phyloP scores from a whole-genome alignment of 495 filamentous ascomycete genomes.

The Melanomma pulvis-pyrius region DNA sequence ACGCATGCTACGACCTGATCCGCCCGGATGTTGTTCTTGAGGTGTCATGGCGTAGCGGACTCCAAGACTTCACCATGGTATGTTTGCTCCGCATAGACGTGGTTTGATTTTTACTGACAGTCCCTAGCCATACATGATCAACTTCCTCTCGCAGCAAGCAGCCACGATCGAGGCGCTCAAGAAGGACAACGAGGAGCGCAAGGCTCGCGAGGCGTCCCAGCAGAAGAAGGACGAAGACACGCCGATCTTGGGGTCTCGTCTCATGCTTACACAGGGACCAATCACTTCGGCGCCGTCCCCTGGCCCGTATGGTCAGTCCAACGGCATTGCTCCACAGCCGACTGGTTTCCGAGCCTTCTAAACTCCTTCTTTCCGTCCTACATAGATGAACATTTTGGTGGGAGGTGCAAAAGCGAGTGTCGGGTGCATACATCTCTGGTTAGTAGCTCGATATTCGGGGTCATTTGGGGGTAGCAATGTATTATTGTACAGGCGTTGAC shows the following conservation, averaged over 20 bases:
- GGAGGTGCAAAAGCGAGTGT: slow-evolving; percentile 11
- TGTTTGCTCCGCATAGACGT: slow-evolving; percentile 7
- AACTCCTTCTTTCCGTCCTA: slow-evolving; percentile 1
- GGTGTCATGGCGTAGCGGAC: slow-evolving; percentile 93
- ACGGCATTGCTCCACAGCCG: slow-evolving; percentile 48
- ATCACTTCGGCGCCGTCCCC: slow-evolving; percentile 57
- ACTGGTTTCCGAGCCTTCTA: slow-evolving; percentile 48
- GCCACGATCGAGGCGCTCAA: slow-evolving; percentile 80
- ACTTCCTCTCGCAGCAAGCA: slow-evolving; percentile 88
- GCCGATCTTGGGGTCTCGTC: slow-evolving; percentile 86
- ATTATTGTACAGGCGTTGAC: slow-evolving; percentile 12
- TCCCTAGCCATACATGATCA: slow-evolving; percentile 89
- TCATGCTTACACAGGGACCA: slow-evolving; percentile 97
- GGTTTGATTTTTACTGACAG: slow-evolving; percentile 26
- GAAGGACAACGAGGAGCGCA: slow-evolving; percentile 97
- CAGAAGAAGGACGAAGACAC: slow-evolving; percentile 89
- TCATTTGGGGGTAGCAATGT: not conserved
- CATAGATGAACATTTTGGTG: slow-evolving; percentile 8
- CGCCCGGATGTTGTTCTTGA: slow-evolving; percentile 90
- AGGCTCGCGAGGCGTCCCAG: slow-evolving; percentile 80
- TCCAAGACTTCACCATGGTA: slow-evolving; percentile 94
- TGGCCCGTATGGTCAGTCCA: slow-evolving; percentile 46
- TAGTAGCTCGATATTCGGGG: slow-evolving; percentile 1
- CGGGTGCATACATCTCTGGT: not conserved
- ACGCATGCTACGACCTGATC: slow-evolving; percentile 97